Conservation (phyloP, 2,329 filamentous ascomycete genomes). For the Exophiala sp. region DNA sequence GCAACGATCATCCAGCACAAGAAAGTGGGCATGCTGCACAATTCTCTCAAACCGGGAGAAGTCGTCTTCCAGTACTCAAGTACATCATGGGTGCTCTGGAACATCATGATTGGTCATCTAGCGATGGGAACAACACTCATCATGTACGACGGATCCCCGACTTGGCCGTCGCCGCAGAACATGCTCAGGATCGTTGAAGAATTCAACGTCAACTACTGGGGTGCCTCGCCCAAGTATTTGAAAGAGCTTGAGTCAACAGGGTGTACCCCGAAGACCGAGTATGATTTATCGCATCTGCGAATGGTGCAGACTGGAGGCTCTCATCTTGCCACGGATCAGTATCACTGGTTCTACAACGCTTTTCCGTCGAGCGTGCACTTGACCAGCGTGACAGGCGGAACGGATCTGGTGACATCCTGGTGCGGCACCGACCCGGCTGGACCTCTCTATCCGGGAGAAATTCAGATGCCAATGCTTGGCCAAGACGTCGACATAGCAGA, state of each 20-base stretch:
- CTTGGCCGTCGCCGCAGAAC: conserved; percentile 37
- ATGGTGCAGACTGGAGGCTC: conserved; percentile 46
- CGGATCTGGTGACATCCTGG: conserved; percentile 39
- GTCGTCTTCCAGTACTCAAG: conserved; percentile 45
- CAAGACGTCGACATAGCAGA: conserved; percentile 8
- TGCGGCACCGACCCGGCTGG: conserved; percentile 41
- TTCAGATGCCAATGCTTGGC: conserved; percentile 34
- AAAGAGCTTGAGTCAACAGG: conserved; percentile 37
- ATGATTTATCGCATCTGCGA: conserved; percentile 38
- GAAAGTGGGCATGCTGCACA: conserved; percentile 43
- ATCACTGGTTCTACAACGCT: conserved; percentile 43
- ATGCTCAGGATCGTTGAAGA: conserved; percentile 36
- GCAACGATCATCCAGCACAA: conserved; percentile 43
- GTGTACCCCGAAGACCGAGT: conserved; percentile 21
- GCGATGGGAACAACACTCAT: conserved; percentile 39
- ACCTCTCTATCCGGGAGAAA: conserved; percentile 43
- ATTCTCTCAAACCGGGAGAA: conserved; percentile 39
- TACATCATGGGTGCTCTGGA: conserved; percentile 46
- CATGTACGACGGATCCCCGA: conserved; percentile 42
- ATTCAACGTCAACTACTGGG: conserved; percentile 40
- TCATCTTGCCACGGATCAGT: conserved; percentile 41
- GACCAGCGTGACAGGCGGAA: conserved; percentile 44
- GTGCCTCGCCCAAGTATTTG: conserved; percentile 42
- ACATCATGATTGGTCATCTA: conserved; percentile 42
- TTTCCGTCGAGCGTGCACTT: conserved; percentile 39